Percentiles rank a stretch among this genome's conserved stretches.
phyloP scores from a whole-genome alignment of 1,139 yeast genomes.

The Taphrina pruni region DNA sequence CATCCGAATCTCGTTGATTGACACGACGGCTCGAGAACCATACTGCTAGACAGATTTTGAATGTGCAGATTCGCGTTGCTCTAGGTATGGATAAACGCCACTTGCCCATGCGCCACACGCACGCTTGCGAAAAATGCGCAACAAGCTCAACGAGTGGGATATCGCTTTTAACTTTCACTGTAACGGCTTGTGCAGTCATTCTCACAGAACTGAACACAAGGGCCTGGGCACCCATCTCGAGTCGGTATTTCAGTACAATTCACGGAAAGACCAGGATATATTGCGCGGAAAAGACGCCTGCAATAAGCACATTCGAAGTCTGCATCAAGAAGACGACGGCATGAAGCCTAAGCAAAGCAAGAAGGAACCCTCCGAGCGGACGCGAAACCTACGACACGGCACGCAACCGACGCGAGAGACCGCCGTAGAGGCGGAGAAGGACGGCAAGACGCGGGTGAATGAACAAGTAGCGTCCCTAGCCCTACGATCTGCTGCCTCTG shows the following conservation, averaged over 20 bases:
- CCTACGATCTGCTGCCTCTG: conserved; percentile 20
- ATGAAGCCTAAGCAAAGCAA: conserved; percentile 26
- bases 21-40: too few species aligned
- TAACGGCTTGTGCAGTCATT: background rate
- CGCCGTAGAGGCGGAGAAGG: conserved; percentile 13
- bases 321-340: background rate
- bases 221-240: too few species aligned
- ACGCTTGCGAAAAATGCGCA: background rate
- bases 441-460: conserved; percentile 34
- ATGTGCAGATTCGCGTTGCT: too few species aligned
- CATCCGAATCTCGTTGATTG: too few species aligned
- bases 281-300: too few species aligned
- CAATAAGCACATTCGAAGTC: too few species aligned
- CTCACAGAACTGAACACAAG: too few species aligned
- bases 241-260: too few species aligned
- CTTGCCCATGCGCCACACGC: conserved; percentile 7
- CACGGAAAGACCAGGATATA: too few species aligned
- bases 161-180: background rate
- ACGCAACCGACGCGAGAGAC: conserved; percentile 6
- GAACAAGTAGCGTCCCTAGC: conserved; percentile 28
- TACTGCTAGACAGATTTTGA: too few species aligned
- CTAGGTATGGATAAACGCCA: background rate
- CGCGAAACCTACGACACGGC: conserved; percentile 38
- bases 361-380: conserved; percentile 35
- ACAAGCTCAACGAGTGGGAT: background rate